Conservation (phyloP, 371 early-diverging fungal species). For the Entomophthora muscae region DNA sequence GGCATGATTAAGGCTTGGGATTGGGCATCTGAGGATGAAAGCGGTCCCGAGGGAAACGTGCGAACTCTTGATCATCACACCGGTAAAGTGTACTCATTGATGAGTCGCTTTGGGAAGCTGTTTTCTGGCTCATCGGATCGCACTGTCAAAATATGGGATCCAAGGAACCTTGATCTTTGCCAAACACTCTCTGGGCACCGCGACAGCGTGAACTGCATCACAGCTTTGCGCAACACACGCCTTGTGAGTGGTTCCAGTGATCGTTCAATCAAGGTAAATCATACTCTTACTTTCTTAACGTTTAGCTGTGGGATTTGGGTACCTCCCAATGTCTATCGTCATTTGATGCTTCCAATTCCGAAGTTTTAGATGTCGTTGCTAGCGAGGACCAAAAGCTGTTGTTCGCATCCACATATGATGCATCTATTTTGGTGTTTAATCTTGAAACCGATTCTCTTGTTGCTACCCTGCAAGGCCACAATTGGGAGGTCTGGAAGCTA, state of each 20-base stretch:
- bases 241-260: slow-evolving; percentile 34
- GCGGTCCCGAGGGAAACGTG: slow-evolving; percentile 4
- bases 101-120: slow-evolving; percentile 19
- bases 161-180: slow-evolving; percentile 25
- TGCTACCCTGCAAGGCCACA: slow-evolving; percentile 32
- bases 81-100: slow-evolving; percentile 36
- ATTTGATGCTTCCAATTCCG: slow-evolving; percentile 23
- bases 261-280: slow-evolving; percentile 24
- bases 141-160: slow-evolving; percentile 39
- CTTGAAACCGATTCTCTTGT: slow-evolving; percentile 20
- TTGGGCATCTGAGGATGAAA: slow-evolving; percentile 12
- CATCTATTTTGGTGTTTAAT: slow-evolving; percentile 33
- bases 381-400: slow-evolving; percentile 24
- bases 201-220: slow-evolving; percentile 34
- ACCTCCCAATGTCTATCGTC: slow-evolving; percentile 24
- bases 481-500: slow-evolving; percentile 55
- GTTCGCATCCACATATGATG: slow-evolving; percentile 41
- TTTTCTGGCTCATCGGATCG: slow-evolving; percentile 40
- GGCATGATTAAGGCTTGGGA: slow-evolving; percentile 32
- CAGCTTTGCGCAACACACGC: slow-evolving; percentile 18
- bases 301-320: slow-evolving; percentile 34
- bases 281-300: neutral
- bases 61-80: slow-evolving; percentile 21
- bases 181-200: slow-evolving; percentile 36
- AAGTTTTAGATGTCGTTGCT: slow-evolving; percentile 30